Percentiles rank a stretch among this genome's conserved stretches.
Evolutionary conservation across 2,329 filamentous ascomycete species (phyloP).

Genomic region (Didymella pomorum): DNA sequence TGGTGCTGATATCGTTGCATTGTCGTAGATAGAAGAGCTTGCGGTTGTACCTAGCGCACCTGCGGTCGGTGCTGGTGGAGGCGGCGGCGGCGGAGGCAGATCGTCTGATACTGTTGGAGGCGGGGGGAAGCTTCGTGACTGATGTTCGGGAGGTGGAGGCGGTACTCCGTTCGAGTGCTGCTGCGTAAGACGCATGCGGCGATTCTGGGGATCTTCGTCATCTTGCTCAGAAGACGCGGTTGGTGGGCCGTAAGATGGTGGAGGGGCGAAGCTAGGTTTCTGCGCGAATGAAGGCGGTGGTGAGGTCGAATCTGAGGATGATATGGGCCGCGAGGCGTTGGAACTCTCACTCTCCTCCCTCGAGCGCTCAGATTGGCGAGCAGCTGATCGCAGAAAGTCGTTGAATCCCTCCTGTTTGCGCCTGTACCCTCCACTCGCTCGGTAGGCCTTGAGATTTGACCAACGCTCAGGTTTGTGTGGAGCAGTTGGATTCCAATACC

Average conservation of each 20-base stretch:
- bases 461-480: constrained; percentile 36
- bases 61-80: constrained; percentile 60
- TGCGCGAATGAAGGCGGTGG: constrained; percentile 11
- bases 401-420: constrained; percentile 37
- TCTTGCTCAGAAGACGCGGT: constrained; percentile 31
- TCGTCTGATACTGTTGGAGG: constrained; percentile 25
- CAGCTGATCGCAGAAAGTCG: constrained; percentile 32
- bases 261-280: constrained; percentile 58
- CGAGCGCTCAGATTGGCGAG: constrained; percentile 20
- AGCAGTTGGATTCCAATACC: constrained; percentile 59
- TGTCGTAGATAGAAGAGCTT: constrained; percentile 32
- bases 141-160: constrained; percentile 23
- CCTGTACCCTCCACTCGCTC: constrained; percentile 36
- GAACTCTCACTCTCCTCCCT: constrained; percentile 26
- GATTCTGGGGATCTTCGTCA: constrained; percentile 36
- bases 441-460: constrained; percentile 40
- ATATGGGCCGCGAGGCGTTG: constrained; percentile 21
- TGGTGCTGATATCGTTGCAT: constrained; percentile 74
- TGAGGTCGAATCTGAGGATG: constrained; percentile 26
- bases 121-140: constrained; percentile 14
- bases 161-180: constrained; percentile 19
- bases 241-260: constrained; percentile 42
- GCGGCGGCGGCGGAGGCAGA: constrained; percentile 26
- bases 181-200: constrained; percentile 29
- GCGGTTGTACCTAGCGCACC: constrained; percentile 32